These are phyloP conservation scores for Chlorella sorokiniana DNA, from an alignment of 139 green algal genomes.

Conservation along the genomic window DNA sequence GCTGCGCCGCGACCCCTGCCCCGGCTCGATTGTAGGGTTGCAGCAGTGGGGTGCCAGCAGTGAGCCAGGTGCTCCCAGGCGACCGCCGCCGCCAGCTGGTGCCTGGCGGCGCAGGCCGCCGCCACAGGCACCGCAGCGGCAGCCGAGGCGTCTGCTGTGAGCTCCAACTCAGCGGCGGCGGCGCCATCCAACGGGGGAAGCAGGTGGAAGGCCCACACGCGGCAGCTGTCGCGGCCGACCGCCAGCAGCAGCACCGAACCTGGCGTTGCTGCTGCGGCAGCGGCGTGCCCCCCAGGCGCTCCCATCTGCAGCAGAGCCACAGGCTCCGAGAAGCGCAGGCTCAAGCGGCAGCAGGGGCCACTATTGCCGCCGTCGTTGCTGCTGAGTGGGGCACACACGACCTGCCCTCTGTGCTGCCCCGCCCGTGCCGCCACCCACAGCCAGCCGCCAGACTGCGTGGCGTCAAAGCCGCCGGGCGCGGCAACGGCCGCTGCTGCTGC, in stretches of 20 bases:
- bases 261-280: too few species aligned
- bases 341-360: not conserved
- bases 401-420: not conserved
- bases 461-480: too few species aligned
- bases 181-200: not conserved
- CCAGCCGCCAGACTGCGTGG: too few species aligned
- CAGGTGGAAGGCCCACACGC: not conserved
- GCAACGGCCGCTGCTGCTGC: too few species aligned
- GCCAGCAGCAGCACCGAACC: not conserved
- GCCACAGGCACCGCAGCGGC: not conserved
- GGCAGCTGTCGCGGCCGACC: not conserved
- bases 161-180: not conserved
- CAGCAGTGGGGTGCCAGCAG: not conserved
- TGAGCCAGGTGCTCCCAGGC: not conserved
- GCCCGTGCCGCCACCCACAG: too few species aligned
- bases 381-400: not conserved
- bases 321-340: not conserved
- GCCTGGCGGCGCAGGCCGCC: not conserved
- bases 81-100: not conserved
- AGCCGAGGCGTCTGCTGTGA: not conserved
- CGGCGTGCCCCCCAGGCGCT: too few species aligned
- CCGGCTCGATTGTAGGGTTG: not conserved
- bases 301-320: not conserved
- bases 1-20: not conserved
- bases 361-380: not conserved